These are phyloP conservation scores for Rhizoclosmatium globosum DNA, from an alignment of 192 early-diverging fungal species.

Conservation along the genomic window DNA sequence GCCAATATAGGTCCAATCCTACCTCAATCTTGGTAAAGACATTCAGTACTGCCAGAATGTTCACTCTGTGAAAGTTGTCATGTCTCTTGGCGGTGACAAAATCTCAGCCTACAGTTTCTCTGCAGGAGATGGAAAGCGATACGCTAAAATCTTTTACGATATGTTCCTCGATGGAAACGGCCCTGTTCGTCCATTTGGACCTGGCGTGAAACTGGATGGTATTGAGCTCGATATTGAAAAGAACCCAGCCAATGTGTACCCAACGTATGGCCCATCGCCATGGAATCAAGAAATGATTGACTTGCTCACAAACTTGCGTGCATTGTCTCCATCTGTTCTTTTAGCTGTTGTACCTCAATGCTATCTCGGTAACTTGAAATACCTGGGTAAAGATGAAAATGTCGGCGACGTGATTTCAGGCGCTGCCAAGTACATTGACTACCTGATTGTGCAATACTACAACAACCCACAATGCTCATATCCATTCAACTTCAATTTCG, in stretches of 20 bases:
- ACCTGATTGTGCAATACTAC: conserved; percentile 11
- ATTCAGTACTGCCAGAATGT: conserved; percentile 14
- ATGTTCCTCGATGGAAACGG: conserved; percentile 28
- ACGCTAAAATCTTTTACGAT: conserved; percentile 26
- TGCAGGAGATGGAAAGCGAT: conserved; percentile 18
- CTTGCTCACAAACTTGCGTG: not conserved
- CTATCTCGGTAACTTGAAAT: not conserved
- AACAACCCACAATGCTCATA: conserved; percentile 22
- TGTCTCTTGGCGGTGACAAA: conserved; percentile 32
- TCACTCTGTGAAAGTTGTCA: conserved; percentile 8
- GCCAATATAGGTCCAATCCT: too few relatives aligned
- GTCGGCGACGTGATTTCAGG: conserved; percentile 15
- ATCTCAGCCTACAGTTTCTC: conserved; percentile 10
- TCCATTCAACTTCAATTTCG: conserved; percentile 30
- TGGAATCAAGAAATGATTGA: conserved; percentile 24
- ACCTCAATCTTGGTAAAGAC: not conserved
- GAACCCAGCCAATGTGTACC: conserved; percentile 18
- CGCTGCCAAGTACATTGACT: conserved; percentile 1
- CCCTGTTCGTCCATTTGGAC: conserved; percentile 15
- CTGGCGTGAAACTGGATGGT: conserved; percentile 22
- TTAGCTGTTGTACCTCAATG: conserved; percentile 30
- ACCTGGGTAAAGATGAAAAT: conserved; percentile 17
- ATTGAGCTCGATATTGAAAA: conserved; percentile 33
- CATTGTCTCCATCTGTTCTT: not conserved
- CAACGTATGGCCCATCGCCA: not conserved